Conservation (phyloP, 305 asterid species). For the Euphrasia arctica region DNA sequence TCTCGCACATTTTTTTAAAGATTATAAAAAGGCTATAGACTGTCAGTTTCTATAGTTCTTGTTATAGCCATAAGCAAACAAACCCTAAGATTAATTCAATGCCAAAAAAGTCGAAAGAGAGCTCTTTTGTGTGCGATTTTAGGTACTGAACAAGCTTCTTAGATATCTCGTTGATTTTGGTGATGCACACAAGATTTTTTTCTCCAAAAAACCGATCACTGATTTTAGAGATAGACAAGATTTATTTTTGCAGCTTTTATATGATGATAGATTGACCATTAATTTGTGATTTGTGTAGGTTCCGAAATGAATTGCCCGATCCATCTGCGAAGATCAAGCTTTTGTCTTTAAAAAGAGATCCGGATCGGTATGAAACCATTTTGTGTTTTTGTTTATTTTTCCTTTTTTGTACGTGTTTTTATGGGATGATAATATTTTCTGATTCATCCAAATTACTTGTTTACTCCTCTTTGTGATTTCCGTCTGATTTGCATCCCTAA, state of each 20-base stretch:
- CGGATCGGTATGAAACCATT: slow-evolving; percentile 62
- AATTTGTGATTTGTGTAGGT: slow-evolving; percentile 52
- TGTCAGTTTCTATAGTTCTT: slow-evolving; percentile 20
- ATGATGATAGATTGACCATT: slow-evolving; percentile 22
- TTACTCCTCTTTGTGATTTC: slow-evolving; percentile 5
- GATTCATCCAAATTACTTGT: not conserved
- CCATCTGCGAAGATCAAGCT: slow-evolving; percentile 97
- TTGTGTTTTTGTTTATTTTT: slow-evolving; percentile 16
- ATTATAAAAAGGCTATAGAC: slow-evolving; percentile 4
- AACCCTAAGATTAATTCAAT: slow-evolving; percentile 8
- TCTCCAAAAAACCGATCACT: not conserved
- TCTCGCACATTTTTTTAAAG: not conserved
- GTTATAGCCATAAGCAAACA: slow-evolving; percentile 27
- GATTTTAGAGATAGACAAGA: slow-evolving; percentile 10
- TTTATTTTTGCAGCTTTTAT: slow-evolving; percentile 2
- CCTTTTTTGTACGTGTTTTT: slow-evolving; percentile 8
- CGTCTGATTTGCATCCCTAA: not conserved
- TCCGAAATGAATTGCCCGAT: slow-evolving; percentile 96
- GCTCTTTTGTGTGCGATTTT: slow-evolving; percentile 18
- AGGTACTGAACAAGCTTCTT: slow-evolving; percentile 10
- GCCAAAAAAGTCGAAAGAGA: slow-evolving; percentile 11
- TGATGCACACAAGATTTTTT: slow-evolving; percentile 5
- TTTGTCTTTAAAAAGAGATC: slow-evolving; percentile 66
- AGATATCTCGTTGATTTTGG: slow-evolving; percentile 18
- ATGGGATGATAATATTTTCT: slow-evolving; percentile 1